Base-by-base conservation (phyloP, 2,329 filamentous ascomycete genomes). In the Sclerotinia borealis region DNA sequence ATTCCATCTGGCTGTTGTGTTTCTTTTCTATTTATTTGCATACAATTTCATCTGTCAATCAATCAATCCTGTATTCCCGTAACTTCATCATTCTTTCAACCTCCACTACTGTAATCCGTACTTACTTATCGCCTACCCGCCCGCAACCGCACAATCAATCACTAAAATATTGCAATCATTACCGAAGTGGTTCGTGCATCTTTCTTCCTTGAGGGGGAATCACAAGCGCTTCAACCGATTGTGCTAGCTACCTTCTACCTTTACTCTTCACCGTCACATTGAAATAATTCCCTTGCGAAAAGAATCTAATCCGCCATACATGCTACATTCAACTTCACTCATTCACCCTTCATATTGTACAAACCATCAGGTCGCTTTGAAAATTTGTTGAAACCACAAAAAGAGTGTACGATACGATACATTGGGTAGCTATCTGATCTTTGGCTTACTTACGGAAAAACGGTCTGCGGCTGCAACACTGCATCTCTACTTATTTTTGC, bases 271-370 rank as follows among this genome's bases (percentile, higher is more conserved):
- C 39, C 64, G 64, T 56, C 65, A 65, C 61, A 27, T 60, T 65
- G 50, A 63, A 41, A 45, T 48, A 59, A 55, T 67, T 66, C 63
- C 50, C 11, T 27, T n/a, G 19, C 34, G 49, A 51, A 29, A 34
- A 51, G 49, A 51, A 36, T 51, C 49, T 51, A 51, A 51, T 58
- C 63, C 64, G 34, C 66, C 62, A 52, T 43, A 51, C 61, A 60
- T 61, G 31, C 47, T 52, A 56, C 50, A 59, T 55, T 45, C 66
- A 72, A 68, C 71, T 69, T 73, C 67, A 70, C 68, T 69, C 66
- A 68, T 63, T 62, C 59, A 45, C 63, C 36, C 8, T 22, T 13
- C 36, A 55, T 29, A 4, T n/a, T 13, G 51, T 55, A n/a, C 51
- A 55, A 55, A 55, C 25, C 25, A 41, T 55, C 36, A 29, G 6